phyloP scores from a whole-genome alignment of 208 protist species.

The Trypanosoma grayi region DNA sequence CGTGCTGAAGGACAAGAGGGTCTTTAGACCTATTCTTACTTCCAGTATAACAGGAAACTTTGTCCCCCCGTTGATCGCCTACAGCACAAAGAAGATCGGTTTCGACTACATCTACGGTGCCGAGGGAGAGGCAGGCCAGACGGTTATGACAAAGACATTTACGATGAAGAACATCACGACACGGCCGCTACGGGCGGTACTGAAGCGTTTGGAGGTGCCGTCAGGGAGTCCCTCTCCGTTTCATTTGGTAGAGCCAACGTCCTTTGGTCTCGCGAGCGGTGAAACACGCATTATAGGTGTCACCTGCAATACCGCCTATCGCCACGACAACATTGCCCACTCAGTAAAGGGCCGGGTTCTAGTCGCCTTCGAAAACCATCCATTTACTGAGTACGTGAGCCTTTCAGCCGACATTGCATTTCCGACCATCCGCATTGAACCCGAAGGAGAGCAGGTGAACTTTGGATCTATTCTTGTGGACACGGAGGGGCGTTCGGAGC shows the following conservation, averaged over 20 bases:
- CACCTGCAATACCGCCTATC: constrained; percentile 84
- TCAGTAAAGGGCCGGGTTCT: constrained; percentile 63
- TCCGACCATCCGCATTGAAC: constrained; percentile 84
- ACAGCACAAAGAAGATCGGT: constrained; percentile 62
- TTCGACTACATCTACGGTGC: constrained; percentile 86
- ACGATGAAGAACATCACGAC: constrained; percentile 88
- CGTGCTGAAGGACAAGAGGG: constrained; percentile 74
- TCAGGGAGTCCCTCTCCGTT: constrained; percentile 53
- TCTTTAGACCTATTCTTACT: constrained; percentile 78
- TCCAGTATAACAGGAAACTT: constrained; percentile 79
- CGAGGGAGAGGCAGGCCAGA: constrained; percentile 2
- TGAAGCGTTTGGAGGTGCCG: constrained; percentile 39
- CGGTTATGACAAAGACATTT: constrained; percentile 59
- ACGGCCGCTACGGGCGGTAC: constrained; percentile 66
- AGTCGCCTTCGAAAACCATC: constrained; percentile 90
- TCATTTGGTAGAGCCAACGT: constrained; percentile 45
- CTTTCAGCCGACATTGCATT: constrained; percentile 84
- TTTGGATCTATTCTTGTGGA: constrained; percentile 94
- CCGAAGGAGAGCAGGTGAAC: constrained; percentile 45
- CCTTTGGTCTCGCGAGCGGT: constrained; percentile 63
- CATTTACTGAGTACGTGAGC: constrained; percentile 78
- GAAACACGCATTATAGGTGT: constrained; percentile 84
- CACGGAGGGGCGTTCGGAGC: constrained; percentile 65
- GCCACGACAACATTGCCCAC: constrained; percentile 76
- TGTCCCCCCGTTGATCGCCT: constrained; percentile 75